A percentile compares a stretch with the other conserved stretches of the same genome.
phyloP scores from a whole-genome alignment of 371 early-diverging fungal species.

The Mucor irregularis region DNA sequence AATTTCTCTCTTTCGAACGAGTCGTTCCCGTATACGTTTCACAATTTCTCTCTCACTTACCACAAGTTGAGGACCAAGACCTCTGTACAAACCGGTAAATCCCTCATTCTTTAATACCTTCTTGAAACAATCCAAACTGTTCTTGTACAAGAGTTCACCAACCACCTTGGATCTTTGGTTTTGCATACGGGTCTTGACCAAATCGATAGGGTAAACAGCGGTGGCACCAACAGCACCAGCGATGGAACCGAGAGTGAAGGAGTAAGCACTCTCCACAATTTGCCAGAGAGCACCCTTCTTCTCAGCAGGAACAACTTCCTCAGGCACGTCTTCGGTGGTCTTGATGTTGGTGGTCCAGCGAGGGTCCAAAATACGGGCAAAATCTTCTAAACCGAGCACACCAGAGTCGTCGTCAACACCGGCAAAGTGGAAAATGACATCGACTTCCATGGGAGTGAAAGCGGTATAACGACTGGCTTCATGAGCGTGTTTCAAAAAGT shows the following conservation, averaged over 20 bases:
- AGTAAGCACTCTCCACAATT: conserved; percentile 54
- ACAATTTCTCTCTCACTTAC: conserved; percentile 55
- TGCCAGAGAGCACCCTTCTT: conserved; percentile 39
- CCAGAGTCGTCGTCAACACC: conserved; percentile 62
- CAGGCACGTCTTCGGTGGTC: conserved; percentile 4
- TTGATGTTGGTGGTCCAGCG: conserved; percentile 50
- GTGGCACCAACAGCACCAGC: conserved; percentile 97
- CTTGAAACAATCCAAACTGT: conserved; percentile 91
- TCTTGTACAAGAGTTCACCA: conserved; percentile 91
- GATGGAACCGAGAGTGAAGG: conserved; percentile 87
- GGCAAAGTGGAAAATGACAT: conserved; percentile 81
- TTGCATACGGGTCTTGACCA: conserved; percentile 98
- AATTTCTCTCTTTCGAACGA: too few species aligned
- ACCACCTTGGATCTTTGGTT: conserved; percentile 93
- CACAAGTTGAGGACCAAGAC: conserved; percentile 95
- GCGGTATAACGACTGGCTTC: conserved; percentile 63
- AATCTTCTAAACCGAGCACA: conserved; percentile 58
- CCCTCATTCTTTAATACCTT: conserved; percentile 95
- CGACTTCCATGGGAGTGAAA: conserved; percentile 84
- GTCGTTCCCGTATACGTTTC: too few species aligned
- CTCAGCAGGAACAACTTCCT: not conserved
- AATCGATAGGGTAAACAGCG: conserved; percentile 95
- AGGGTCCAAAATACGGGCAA: conserved; percentile 66
- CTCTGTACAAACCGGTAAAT: conserved; percentile 87
- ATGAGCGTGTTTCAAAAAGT: conserved; percentile 64